Conservation (phyloP, 805 yeast species). For the Brettanomyces naardenensis region DNA sequence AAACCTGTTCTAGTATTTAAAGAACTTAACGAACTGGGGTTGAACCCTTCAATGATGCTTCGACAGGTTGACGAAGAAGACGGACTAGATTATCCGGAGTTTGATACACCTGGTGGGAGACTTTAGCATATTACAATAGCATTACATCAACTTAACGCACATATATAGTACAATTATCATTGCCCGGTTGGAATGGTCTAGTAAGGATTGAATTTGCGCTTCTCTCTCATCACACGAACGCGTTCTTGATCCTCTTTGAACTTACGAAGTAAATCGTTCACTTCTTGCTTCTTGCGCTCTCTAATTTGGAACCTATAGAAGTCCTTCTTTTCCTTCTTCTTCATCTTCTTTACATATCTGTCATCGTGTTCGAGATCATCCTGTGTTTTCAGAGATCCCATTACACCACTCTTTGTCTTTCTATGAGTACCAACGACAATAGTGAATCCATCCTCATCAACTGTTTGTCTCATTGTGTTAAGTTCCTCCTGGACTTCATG, state of each 20-base stretch:
- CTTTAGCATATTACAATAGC: constrained; percentile 14
- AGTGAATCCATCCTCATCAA: constrained; percentile 93
- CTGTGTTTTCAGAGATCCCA: constrained; percentile 37
- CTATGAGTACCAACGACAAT: constrained; percentile 83
- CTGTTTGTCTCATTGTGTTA: constrained; percentile 47
- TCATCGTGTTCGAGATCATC: constrained; percentile 24
- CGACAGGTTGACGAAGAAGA: constrained; percentile 63
- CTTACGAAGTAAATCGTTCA: constrained; percentile 75
- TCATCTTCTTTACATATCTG: constrained; percentile 41
- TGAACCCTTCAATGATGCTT: constrained; percentile 87
- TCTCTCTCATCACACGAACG: constrained; percentile 70
- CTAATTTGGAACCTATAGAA: constrained; percentile 95
- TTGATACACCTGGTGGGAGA: constrained; percentile 36
- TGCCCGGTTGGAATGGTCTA: too few species aligned
- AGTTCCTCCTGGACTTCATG: constrained; percentile 48
- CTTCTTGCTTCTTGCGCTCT: constrained; percentile 85
- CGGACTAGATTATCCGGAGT: constrained; percentile 17
- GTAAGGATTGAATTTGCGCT: constrained; percentile 81
- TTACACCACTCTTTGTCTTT: constrained; percentile 66
- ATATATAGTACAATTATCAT: too few species aligned
- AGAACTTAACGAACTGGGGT: constrained; percentile 76
- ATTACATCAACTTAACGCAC: not conserved
- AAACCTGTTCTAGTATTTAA: constrained; percentile 82
- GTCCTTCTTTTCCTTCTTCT: constrained; percentile 75
- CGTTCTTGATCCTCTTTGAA: constrained; percentile 89